A percentile compares a stretch with the other conserved stretches of the same genome.
These are phyloP conservation scores for Gnaphalium uliginosum DNA, from an alignment of 129 eudicot genomes.

Conservation along the genomic window DNA sequence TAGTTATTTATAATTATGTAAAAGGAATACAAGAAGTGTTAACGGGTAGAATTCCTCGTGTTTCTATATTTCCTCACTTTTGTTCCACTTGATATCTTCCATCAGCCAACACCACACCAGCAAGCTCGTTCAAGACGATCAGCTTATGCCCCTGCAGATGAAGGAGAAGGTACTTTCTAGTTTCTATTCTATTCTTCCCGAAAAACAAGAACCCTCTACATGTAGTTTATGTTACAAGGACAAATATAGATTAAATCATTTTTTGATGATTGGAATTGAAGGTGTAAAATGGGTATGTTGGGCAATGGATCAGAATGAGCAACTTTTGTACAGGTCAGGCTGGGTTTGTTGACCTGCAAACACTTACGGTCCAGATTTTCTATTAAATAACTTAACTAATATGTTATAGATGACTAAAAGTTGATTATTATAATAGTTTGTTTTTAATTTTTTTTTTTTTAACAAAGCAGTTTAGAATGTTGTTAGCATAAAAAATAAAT, in stretches of 20 bases:
- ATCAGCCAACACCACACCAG: slow-evolving; percentile 83
- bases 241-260: not conserved
- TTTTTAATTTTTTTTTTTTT: not conserved
- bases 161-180: slow-evolving; percentile 54
- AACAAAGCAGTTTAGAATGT: not conserved
- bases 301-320: not conserved
- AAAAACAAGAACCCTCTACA: not conserved
- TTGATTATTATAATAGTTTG: not conserved
- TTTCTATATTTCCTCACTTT: not conserved
- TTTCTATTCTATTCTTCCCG: not conserved
- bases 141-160: slow-evolving; percentile 63
- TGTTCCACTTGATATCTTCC: slow-evolving; percentile 20
- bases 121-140: slow-evolving; percentile 73
- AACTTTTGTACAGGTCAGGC: too few relatives aligned
- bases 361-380: not conserved
- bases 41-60: not conserved
- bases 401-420: too few relatives aligned
- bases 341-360: not conserved
- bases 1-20: not conserved
- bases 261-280: not conserved
- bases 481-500: too few relatives aligned
- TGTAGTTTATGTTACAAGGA: not conserved
- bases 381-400: too few relatives aligned
- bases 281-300: not conserved
- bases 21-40: not conserved